Base-by-base conservation (phyloP, 208 protist genomes). In the Trypanosoma mega region DNA sequence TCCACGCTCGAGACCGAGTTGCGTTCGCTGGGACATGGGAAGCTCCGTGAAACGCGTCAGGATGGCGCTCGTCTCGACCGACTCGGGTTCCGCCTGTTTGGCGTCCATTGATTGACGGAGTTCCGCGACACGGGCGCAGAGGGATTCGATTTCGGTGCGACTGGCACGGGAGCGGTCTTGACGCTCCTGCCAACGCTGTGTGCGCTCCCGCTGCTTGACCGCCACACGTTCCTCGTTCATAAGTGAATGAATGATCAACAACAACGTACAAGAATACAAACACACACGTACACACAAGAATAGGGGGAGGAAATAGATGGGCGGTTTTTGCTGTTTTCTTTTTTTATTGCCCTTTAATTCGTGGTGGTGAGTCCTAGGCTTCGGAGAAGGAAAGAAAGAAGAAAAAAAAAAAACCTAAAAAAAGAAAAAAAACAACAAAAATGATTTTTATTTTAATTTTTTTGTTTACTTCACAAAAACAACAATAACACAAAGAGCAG, bases 11-110 rank as follows among this genome's bases (percentile, higher is more conserved):
- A 99, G 82, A 1, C 91, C 97, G 63, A 91, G 80, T 50, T 85
- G 74, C 18, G 93, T 96, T 20, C 85, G 84, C 73, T 97, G 86
- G 20, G 93, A 97, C 20, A 98, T 44, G 11, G 94, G 94, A 24
- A 98, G 74, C 37, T 98, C 63, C 8, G 55, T 77, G 59, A 98
- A 98, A 37, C 77, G 74, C 18, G 55, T 72, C 21, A 59, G n/a
- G n/a, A n/a, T 50, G 7, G 14, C 23, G 7, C 76, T 68, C 24
- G 62, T 76, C 23, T 63, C 55, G 26, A 66, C 48, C 11, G 45
- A n/a, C 68, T 91, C 78, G 5, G 79, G 76, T 26, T 79, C 69
- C n/a, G 70, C 61, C 21, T 74, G 75, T 14, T 46, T 62, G 16
- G 53, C 78, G 47, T 93, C 80, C 6, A 91, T 51, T 24, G 52